Evolutionary conservation across 2,329 filamentous ascomycete genomes (phyloP), one percentile per base, ranked within the genome.

Genomic region (Fusarium pseudoanthophilum): DNA sequence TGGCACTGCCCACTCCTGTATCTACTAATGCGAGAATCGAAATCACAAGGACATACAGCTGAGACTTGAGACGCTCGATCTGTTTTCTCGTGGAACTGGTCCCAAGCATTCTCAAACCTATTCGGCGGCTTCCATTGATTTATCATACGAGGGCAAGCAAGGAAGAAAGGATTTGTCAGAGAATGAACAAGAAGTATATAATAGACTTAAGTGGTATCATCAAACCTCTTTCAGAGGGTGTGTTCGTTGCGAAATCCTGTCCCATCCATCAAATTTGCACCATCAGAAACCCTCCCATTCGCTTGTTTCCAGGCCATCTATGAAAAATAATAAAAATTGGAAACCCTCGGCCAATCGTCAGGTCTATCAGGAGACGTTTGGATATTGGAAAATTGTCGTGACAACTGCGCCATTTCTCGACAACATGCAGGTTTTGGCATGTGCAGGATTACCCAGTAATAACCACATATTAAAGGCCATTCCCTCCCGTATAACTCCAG

Each of bases 151-250:
- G 49, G 16, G 20, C 24, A 24, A 21, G 15, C 7, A 36, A 45
- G n/a, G 8, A 14, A 26, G 10, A 30, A 11, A n/a, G 7, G 30
- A 11, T 43, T 43, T 28, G 45, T 15, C 11, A 58, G 51, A 28
- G 37, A 26, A 39, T 18, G 51, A 53, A 53, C 34, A 28, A 28
- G 24, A 55, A 55, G 40, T 62, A 36, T 43, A 34, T 43, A 49
- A 55, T 51, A 32, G 32, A 37, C 49, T 46, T 40, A 40, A 42
- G 32, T 71, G 63, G 67, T 74, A 68, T 74, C 63, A 51, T 71
- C 58, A 59, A 42, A 66, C 34, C 61, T 37, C 32, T 46, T 43
- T 48, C 64, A 37, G 48, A 43, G 20, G 34, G 37, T 30, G 24
- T 39, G 24, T 70, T 69, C 49, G 66, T 58, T 45, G 40, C 49